phyloP scores from a whole-genome alignment of 1,139 yeast genomes.

The Suzukiozyma palmioleophila region DNA sequence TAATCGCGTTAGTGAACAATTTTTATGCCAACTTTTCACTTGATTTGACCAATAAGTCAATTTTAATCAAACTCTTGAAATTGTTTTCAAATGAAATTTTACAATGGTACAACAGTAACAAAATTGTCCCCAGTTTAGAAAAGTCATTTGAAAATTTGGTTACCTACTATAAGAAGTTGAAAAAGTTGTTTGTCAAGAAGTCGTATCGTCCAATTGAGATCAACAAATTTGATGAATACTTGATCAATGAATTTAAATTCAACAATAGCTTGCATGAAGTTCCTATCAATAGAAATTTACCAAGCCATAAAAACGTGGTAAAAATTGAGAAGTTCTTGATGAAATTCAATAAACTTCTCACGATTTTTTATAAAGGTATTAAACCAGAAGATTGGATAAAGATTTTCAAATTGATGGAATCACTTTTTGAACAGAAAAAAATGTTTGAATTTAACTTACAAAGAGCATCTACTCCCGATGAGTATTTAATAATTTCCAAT shows the following conservation, averaged over 20 bases:
- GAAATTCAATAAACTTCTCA: conserved; percentile 59
- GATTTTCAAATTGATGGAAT: conserved; percentile 69
- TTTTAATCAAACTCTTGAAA: conserved; percentile 64
- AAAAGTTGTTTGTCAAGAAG: conserved; percentile 72
- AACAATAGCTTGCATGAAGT: conserved; percentile 42
- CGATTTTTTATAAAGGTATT: conserved; percentile 56
- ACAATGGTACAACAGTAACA: conserved; percentile 64
- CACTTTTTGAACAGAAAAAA: conserved; percentile 49
- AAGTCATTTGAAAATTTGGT: conserved; percentile 48
- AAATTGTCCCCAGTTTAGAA: conserved; percentile 38
- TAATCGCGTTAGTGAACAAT: conserved; percentile 65
- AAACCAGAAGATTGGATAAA: conserved; percentile 76
- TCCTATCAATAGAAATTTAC: conserved; percentile 45
- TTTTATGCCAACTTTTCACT: conserved; percentile 75
- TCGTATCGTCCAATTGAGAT: conserved; percentile 63
- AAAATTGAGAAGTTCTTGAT: conserved; percentile 57
- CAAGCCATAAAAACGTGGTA: conserved; percentile 40
- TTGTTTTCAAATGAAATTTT: conserved; percentile 63
- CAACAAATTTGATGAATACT: conserved; percentile 36
- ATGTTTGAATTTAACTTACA: conserved; percentile 57
- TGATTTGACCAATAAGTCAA: conserved; percentile 56
- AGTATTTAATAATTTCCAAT: conserved; percentile 60
- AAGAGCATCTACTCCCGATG: conserved; percentile 40
- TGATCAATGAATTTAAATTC: conserved; percentile 37
- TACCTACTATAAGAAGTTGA: conserved; percentile 59